These are phyloP conservation scores for Litsea cubeba DNA, from an alignment of 164 flowering plant genomes.

Conservation along the genomic window DNA sequence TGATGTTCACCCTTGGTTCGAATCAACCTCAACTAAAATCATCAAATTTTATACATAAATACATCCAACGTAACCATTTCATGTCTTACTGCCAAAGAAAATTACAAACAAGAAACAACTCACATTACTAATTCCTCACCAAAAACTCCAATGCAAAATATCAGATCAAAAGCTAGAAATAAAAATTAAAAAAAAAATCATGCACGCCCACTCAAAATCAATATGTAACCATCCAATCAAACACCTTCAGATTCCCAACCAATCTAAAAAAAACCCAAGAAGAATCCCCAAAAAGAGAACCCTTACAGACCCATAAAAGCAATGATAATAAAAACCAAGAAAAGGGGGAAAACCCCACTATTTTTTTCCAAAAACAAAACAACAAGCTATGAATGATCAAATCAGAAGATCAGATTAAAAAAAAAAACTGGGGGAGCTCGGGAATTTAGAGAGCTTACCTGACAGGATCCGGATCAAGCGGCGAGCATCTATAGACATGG, in stretches of 20 bases:
- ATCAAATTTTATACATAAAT: no score
- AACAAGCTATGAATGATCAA: background rate
- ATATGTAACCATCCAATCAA: background rate
- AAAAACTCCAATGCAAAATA: background rate
- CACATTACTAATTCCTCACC: background rate
- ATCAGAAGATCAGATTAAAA: background rate
- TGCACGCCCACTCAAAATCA: background rate
- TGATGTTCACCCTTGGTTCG: no score
- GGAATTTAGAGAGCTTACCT: constrained; percentile 21
- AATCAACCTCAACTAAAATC: no score
- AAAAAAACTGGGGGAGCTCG: background rate
- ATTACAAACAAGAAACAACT: background rate
- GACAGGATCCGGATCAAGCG: constrained; percentile 20
- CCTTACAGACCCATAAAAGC: background rate
- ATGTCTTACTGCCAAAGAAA: background rate
- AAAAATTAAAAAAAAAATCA: background rate
- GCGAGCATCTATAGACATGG: constrained; percentile 24
- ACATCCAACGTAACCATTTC: background rate
- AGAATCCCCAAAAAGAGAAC: background rate
- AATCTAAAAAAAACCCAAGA: background rate
- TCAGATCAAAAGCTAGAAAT: background rate
- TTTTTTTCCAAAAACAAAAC: background rate
- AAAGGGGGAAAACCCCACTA: background rate
- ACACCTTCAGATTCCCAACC: background rate
- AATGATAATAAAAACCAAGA: background rate